phyloP scores from a whole-genome alignment of 2,329 filamentous ascomycete genomes.

The Sclerotiophoma versabilis region DNA sequence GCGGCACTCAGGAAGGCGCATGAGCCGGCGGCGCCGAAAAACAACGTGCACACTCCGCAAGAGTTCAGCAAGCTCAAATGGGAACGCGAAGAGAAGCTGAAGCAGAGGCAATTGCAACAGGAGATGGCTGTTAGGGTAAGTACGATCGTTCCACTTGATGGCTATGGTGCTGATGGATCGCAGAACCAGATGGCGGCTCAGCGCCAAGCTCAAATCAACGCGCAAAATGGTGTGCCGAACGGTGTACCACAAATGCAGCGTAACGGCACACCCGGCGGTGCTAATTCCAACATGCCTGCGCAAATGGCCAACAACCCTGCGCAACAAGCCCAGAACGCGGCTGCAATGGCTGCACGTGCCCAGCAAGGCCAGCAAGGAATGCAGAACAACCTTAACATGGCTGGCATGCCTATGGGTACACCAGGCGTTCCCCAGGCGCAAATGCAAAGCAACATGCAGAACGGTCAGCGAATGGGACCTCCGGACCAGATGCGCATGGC shows the following conservation, averaged over 20 bases:
- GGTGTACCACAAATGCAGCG: slow-evolving; percentile 52
- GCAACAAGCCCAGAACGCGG: slow-evolving; percentile 40
- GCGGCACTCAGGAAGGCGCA: slow-evolving; percentile 83
- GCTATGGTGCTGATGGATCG: slow-evolving; percentile 18
- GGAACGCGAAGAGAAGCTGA: slow-evolving; percentile 77
- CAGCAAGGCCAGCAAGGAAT: slow-evolving; percentile 53
- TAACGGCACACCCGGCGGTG: slow-evolving; percentile 48
- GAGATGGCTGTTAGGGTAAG: slow-evolving; percentile 59
- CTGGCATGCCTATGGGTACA: slow-evolving; percentile 60
- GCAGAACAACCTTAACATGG: slow-evolving; percentile 59
- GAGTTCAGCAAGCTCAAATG: slow-evolving; percentile 90
- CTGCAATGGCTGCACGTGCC: slow-evolving; percentile 43
- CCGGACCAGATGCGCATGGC: slow-evolving; percentile 49
- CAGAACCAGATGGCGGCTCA: slow-evolving; percentile 48
- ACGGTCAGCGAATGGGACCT: slow-evolving; percentile 64
- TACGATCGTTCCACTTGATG: neutral
- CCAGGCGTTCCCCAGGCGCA: slow-evolving; percentile 73
- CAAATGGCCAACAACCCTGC: slow-evolving; percentile 40
- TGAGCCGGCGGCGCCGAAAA: slow-evolving; percentile 68
- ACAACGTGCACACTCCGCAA: slow-evolving; percentile 75
- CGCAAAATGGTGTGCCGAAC: slow-evolving; percentile 49
- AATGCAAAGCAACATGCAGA: slow-evolving; percentile 66
- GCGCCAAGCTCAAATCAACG: slow-evolving; percentile 48
- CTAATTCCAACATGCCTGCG: slow-evolving; percentile 35
- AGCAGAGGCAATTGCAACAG: slow-evolving; percentile 64